Evolutionary conservation across 2,329 filamentous ascomycete species (phyloP), one percentile per base, ranked within the genome.

Genomic region (Coleophoma cylindrospora): DNA sequence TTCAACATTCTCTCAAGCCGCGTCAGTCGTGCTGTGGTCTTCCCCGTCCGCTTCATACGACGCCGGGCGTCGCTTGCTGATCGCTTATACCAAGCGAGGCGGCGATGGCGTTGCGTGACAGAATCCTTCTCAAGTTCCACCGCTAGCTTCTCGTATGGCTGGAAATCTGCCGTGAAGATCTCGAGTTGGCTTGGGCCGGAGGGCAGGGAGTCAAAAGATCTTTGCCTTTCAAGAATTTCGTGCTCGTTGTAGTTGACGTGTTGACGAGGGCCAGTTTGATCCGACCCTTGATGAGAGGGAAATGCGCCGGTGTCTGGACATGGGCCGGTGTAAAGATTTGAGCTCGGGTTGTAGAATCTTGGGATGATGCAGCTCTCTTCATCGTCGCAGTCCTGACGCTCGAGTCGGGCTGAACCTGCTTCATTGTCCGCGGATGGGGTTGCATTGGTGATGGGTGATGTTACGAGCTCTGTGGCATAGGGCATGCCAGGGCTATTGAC

Each of bases 101-200:
- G 17, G 12, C 19, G 3, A 41, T 41, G 15, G n/a, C 32, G 21
- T 5, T 27, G 17, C 12, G 11, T 27, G 34, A 44, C 41, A 6
- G 21, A 2, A 8, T 44, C 27, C 3, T 33, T 34, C 41, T 44
- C 41, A 13, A 44, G n/a, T 14, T 6, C 3, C 6, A 44, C 27
- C 21, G 22, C 40, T 13, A 43, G 40, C 19, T 22, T 43, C 40
- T 43, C 40, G 19, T 43, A 13, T 22, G 40, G 50, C 13, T 27
- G 37, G 17, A 56, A 53, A 3, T 56, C 38, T 19, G 48, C 51
- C 34, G 50, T 47, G 27, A 55, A 61, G 11, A 47, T 49, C 34
- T 61, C 50, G 2, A 61, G 40, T 8, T 47, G 56, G 9, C 40
- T 48, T 11, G 52, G 52, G 5, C 56, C 53, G 14, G 48, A 38